These are phyloP conservation scores for Magnaporthiopsis poae DNA, from an alignment of 2,329 filamentous ascomycete genomes.

Conservation along the genomic window DNA sequence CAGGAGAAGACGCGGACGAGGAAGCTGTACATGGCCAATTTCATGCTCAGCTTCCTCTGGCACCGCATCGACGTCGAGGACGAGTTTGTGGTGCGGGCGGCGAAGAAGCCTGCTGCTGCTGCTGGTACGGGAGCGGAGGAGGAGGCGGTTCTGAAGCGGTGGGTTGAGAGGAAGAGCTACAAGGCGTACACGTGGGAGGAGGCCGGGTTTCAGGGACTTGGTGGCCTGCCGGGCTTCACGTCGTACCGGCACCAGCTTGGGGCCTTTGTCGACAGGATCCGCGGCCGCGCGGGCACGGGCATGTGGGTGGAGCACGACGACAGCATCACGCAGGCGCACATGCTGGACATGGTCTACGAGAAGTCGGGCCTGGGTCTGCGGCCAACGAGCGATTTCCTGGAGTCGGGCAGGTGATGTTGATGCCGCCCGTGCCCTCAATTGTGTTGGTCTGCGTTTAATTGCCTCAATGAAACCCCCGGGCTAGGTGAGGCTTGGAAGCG, in stretches of 20 bases:
- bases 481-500: not conserved
- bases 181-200: slow-evolving; percentile 28
- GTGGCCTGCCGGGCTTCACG: slow-evolving; percentile 29
- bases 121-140: too few species aligned
- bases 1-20: slow-evolving; percentile 18
- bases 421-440: too few species aligned
- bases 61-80: slow-evolving; percentile 29
- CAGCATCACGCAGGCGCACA: slow-evolving; percentile 33
- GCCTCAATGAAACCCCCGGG: not conserved
- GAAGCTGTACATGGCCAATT: slow-evolving; percentile 20
- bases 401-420: not conserved
- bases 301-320: slow-evolving; percentile 33
- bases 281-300: slow-evolving; percentile 25
- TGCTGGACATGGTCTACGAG: slow-evolving; percentile 36
- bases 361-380: slow-evolving; percentile 22
- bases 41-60: slow-evolving; percentile 20
- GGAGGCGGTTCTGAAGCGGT: slow-evolving; percentile 16
- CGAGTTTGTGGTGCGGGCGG: slow-evolving; percentile 20
- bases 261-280: slow-evolving; percentile 36
- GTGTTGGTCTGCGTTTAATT: not conserved
- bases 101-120: slow-evolving; percentile 11
- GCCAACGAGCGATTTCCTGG: slow-evolving; percentile 10
- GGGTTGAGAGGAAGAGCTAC: slow-evolving; percentile 15
- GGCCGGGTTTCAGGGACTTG: slow-evolving; percentile 19
- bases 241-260: slow-evolving; percentile 38